Base-by-base conservation (phyloP, 225 moss, liverwort and hornwort species). In the Ulota crispa region DNA sequence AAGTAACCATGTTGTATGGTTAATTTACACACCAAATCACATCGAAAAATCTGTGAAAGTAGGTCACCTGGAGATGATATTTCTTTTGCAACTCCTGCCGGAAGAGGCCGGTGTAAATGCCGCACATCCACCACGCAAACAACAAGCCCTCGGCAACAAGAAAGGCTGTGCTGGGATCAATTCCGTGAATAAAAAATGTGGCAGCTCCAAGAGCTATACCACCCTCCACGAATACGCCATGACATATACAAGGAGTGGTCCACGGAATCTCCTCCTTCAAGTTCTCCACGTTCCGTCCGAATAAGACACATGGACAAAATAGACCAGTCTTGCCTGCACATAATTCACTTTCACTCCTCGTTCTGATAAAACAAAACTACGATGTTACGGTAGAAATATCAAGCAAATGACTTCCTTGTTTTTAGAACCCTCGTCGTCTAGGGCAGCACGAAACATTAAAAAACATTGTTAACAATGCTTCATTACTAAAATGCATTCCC, bases 41-140 rank as follows among this genome's bases (percentile, higher is more conserved):
- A 84, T 2, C 21, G 24, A 78, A 21, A 20, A 54, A 30, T 32
- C 64, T 60, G 77, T 64, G 53, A 68, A 60, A 55, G 27, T 61
- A 54, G 34, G n/a, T 73, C 65, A 92, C 92, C 92, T 92, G 86
- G 23, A 92, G 86, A 69, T 90, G 92, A 79, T 92, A 92, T 52
- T 92, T 92, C 78, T 76, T 89, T 82, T 92, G 92, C 59, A 92
- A 83, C 88, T 92, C 92, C 78, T 92, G 88, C 42, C 92, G 86
- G 80, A 90, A 83, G 50, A 92, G 86, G 31, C 92, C 92, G 42
- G 92, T 86, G 47, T 92, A 92, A 45, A 92, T 90, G 60, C 92
- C 89, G 67, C 92, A 92, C 92, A 92, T 92, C 92, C 92, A 92
- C 92, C 92, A 92, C 32, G 89, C 73, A 83, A 92, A 92, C 45